phyloP scores from a whole-genome alignment of 2,329 filamentous ascomycete species.

The Arthrobotrys musiformis region DNA sequence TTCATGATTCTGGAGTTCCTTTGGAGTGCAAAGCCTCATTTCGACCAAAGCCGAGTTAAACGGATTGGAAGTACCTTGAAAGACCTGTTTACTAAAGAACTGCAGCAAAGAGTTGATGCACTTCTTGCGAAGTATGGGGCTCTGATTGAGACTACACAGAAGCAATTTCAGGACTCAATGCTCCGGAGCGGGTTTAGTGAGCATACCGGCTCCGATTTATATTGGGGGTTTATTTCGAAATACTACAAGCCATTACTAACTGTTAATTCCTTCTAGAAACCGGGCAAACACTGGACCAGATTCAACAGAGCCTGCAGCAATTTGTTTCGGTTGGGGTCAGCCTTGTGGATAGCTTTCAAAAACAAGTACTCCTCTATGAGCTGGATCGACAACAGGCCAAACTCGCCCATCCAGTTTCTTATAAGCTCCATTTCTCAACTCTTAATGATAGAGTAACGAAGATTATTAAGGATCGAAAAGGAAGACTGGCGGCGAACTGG shows the following conservation, averaged over 20 bases:
- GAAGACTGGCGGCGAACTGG: background rate
- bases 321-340: background rate
- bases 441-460: constrained; percentile 7
- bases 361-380: constrained; percentile 5
- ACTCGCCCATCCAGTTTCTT: background rate
- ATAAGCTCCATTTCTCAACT: constrained; percentile 16
- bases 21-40: constrained; percentile 42
- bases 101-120: constrained; percentile 27
- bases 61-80: constrained; percentile 20
- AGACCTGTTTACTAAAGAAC: constrained; percentile 32
- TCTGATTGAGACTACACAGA: constrained; percentile 16
- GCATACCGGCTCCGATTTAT: too few species aligned
- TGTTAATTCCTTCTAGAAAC: constrained; percentile 10
- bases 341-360: background rate
- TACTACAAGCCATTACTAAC: too few species aligned
- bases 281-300: constrained; percentile 14
- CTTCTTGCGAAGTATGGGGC: constrained; percentile 20
- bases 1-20: constrained; percentile 43
- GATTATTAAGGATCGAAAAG: constrained; percentile 14
- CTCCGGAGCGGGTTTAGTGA: constrained; percentile 11
- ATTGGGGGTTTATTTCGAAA: too few species aligned
- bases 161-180: constrained; percentile 34
- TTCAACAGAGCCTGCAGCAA: constrained; percentile 23
- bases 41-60: constrained; percentile 35
- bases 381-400: constrained; percentile 7